Conservation (phyloP, 2,329 filamentous ascomycete genomes). For the Monosporascus sp. region DNA sequence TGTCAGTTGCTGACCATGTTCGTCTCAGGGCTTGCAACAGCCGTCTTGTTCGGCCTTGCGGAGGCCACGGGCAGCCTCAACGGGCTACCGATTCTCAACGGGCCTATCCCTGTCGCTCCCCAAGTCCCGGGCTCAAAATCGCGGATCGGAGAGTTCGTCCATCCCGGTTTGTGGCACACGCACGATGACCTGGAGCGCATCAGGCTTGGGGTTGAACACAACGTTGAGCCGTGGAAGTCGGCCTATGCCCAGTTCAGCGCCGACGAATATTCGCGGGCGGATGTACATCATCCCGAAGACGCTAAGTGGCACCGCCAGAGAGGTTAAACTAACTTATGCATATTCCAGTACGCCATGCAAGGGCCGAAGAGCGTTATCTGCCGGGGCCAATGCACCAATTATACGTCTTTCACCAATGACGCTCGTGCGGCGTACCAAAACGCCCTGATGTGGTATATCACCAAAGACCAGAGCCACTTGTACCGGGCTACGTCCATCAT, state of each 20-base stretch:
- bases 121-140: conserved; percentile 11
- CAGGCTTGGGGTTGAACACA: conserved; percentile 15
- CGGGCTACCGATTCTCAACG: conserved; percentile 21
- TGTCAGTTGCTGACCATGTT: too few species aligned
- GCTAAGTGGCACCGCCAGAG: too few species aligned
- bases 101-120: conserved; percentile 13
- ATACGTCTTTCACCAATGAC: conserved; percentile 31
- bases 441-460: conserved; percentile 39
- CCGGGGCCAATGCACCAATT: conserved; percentile 30
- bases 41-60: not conserved
- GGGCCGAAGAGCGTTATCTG: conserved; percentile 26
- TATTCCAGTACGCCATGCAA: conserved; percentile 22
- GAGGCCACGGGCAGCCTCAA: conserved; percentile 12
- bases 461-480: conserved; percentile 30
- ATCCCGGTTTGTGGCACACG: conserved; percentile 29
- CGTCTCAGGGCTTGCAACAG: too few species aligned
- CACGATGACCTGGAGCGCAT: conserved; percentile 29
- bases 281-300: not conserved
- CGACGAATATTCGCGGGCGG: conserved; percentile 7
- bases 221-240: conserved; percentile 10
- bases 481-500: conserved; percentile 29
- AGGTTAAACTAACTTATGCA: too few species aligned
- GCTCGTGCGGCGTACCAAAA: conserved; percentile 35
- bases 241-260: conserved; percentile 12
- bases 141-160: conserved; percentile 22